Conservation (phyloP, 2,329 filamentous ascomycete species). For the Hymenoscyphus occultus region DNA sequence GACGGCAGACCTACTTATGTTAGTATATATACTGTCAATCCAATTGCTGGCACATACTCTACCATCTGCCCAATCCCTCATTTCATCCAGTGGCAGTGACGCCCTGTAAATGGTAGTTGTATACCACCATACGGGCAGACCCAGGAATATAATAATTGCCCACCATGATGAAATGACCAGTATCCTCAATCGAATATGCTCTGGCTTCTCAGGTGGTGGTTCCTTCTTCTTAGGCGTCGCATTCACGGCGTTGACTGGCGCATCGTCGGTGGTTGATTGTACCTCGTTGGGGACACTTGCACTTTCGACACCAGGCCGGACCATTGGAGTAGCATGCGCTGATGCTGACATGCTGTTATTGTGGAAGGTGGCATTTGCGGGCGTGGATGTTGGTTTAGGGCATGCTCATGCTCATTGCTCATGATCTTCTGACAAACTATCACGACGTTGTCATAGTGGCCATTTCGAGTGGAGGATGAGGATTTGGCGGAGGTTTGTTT, state of each 20-base stretch:
- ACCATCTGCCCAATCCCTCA: slow-evolving; percentile 90
- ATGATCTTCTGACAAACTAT: background rate
- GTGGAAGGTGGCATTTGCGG: slow-evolving; percentile 11
- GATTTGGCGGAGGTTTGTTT: background rate
- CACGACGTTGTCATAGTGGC: background rate
- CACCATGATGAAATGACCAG: slow-evolving; percentile 86
- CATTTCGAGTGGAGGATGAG: background rate
- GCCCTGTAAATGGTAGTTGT: slow-evolving; percentile 92
- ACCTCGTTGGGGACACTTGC: background rate
- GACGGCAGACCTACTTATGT: slow-evolving; percentile 69
- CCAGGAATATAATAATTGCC: slow-evolving; percentile 77
- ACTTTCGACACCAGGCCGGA: background rate
- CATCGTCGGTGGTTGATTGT: slow-evolving; percentile 15
- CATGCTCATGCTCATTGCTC: background rate
- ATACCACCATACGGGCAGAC: slow-evolving; percentile 92
- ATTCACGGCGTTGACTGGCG: slow-evolving; percentile 29
- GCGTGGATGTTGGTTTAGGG: background rate
- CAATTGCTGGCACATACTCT: slow-evolving; percentile 55
- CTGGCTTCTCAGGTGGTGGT: slow-evolving; percentile 72
- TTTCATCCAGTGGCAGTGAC: slow-evolving; percentile 74
- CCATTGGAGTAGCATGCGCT: slow-evolving; percentile 12
- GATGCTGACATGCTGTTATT: slow-evolving; percentile 26
- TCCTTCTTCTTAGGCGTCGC: slow-evolving; percentile 32
- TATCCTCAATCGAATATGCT: slow-evolving; percentile 66
- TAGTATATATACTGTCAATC: slow-evolving; percentile 12